These are phyloP conservation scores for Barnettozyma pratensis DNA, from an alignment of 805 yeast species.

Conservation along the genomic window DNA sequence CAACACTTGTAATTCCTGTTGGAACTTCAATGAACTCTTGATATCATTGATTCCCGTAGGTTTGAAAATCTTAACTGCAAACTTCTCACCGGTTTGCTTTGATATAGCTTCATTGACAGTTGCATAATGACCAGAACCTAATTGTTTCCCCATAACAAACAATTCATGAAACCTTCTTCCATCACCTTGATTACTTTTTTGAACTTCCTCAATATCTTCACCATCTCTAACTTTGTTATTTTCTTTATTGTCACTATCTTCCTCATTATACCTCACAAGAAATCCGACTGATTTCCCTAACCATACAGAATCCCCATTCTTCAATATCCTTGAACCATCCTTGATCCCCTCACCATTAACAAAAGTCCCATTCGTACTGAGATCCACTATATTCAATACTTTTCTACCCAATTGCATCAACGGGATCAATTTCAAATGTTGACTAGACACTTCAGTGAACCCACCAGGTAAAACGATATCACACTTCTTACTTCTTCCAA, in stretches of 20 bases:
- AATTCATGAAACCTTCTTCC: constrained; percentile 48
- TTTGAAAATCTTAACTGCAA: constrained; percentile 73
- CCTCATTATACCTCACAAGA: constrained; percentile 3
- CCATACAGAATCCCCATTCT: constrained; percentile 6
- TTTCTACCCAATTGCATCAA: constrained; percentile 17
- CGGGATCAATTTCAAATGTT: constrained; percentile 51
- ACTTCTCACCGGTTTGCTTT: constrained; percentile 51
- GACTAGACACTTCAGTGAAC: constrained; percentile 61
- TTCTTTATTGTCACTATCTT: constrained; percentile 15
- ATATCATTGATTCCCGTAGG: constrained; percentile 41
- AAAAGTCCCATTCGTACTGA: constrained; percentile 58
- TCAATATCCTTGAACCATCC: constrained; percentile 33
- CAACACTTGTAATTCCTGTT: constrained; percentile 64
- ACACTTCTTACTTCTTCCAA: constrained; percentile 59
- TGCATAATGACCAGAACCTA: constrained; percentile 79
- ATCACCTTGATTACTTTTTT: constrained; percentile 15
- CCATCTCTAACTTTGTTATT: neutral
- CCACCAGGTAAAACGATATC: constrained; percentile 39
- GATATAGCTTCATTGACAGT: constrained; percentile 68
- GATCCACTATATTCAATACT: constrained; percentile 45
- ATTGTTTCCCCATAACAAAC: constrained; percentile 43
- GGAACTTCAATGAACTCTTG: constrained; percentile 38
- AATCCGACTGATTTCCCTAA: constrained; percentile 6
- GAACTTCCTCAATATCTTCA: constrained; percentile 25
- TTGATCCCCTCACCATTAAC: constrained; percentile 40